Base-by-base conservation (phyloP, 257 asterid genomes). In the Capsicum baccatum region DNA sequence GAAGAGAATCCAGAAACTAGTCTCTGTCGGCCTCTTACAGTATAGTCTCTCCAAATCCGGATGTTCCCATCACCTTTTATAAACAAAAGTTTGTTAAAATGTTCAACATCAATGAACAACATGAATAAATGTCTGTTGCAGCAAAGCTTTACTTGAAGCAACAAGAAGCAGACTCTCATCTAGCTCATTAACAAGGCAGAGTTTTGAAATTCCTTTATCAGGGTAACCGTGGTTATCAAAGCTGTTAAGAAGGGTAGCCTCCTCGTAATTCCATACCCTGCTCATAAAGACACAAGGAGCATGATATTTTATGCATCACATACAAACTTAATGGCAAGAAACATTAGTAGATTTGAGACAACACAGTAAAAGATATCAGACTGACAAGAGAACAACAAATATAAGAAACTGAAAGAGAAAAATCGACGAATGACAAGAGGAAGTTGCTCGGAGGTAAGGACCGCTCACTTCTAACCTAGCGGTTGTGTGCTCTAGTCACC, bases 151-250 rank as follows among this genome's bases (percentile, higher is more conserved):
- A 95, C 99, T 94, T 92, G 99, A 97, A 82, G 99, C 99, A 88
- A 95, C 95, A 83, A 97, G 99, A 88, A 97, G 99, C 94, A 97
- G 83, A 87, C 95, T 91, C 84, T 95, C 99, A 35, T 94, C 97
- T 80, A 95, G 92, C 89, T 97, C 99, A 86, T 97, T 95, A 82
- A 97, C 88, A 83, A 97, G 97, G 85, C 98, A 97, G 35, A 97
- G 92, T 91, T 97, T 97, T 62, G 99, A 94, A 86, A 95, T 89
- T 85, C 99, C 99, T 90, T 91, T 92, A 73, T 94, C 98, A 70
- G 96, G 97, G 91, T 89, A 94, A 86, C 89, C 92, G 89, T 97
- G 98, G 92, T 97, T 97, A 83, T 90, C 92, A 79, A 95, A 97
- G 89, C 94, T 93, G 89, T 97, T 95, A 21, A 97, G 99, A 66